Base-by-base conservation (phyloP, 176 grass and related monocot species). In the Aegilops longissima region DNA sequence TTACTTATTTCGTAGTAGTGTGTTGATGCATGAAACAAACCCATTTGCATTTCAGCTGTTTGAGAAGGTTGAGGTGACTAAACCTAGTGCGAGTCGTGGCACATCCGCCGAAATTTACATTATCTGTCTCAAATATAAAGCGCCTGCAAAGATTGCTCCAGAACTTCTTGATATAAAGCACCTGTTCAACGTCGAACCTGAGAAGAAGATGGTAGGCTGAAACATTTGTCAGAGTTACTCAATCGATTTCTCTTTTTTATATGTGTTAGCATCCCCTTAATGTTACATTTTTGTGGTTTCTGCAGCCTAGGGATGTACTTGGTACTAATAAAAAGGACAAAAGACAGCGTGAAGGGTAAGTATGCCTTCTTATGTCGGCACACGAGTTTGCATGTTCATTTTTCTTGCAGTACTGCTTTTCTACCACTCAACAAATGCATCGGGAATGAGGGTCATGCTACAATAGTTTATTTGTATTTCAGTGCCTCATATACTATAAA, bases 31-130 rank as follows among this genome's bases (percentile, higher is more conserved):
- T 80, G 62, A 69, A 64, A 76, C 36, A 72, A n/a, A 27, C 83
- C 56, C 14, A 30, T 29, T 39, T 81, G 79, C 82, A 54, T 54
- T 54, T 18, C 51, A 98, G 97, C 89, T 96, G 4, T 99, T 99
- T 75, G 94, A 99, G 40, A 99, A 91, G 83, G 92, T 99, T 61
- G 94, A 96, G 21, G 97, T 86, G 17, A 99, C 97, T 63, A 99
- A 99, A 83, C 97, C 97, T 40, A 82, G 86, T 1, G 92, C 92
- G 9, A 99, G 97, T 93, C 97, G 92, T 33, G 94, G 94, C 7
- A 96, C 97, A 17, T 99, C 94, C 31, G 94, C 97, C 10, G 94
- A 99, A 89, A 99, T 99, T 83, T 99, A 96, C 56, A 91, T 99
- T 52, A 90, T 99, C 49, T 93, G 93, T 75, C 75, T 81, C 9